These are phyloP conservation scores for Verticillium tricorpus DNA, from an alignment of 2,329 filamentous ascomycete genomes.

Conservation along the genomic window DNA sequence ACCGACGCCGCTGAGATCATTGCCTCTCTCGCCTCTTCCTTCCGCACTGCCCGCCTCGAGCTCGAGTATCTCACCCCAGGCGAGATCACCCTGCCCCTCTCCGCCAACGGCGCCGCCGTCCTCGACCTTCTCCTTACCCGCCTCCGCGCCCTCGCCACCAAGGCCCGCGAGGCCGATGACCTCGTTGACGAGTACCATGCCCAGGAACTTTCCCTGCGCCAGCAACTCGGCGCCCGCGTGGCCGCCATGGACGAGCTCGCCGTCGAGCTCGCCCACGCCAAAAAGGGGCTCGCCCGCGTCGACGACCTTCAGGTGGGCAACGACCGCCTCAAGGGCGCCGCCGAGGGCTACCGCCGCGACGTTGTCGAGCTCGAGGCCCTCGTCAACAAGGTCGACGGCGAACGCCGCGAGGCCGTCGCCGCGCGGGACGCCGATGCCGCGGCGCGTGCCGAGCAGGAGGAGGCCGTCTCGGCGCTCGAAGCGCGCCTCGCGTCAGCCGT, in stretches of 20 bases:
- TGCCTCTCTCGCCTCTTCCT: slow-evolving; percentile 38
- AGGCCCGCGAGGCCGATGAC: slow-evolving; percentile 44
- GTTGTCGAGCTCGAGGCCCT: slow-evolving; percentile 48
- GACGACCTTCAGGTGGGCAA: slow-evolving; percentile 47
- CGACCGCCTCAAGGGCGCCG: slow-evolving; percentile 44
- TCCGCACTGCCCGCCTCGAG: slow-evolving; percentile 55
- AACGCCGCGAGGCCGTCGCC: slow-evolving; percentile 24
- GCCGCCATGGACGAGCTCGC: slow-evolving; percentile 44
- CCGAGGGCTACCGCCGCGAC: slow-evolving; percentile 49
- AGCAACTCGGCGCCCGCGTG: slow-evolving; percentile 51
- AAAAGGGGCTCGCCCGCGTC: slow-evolving; percentile 28
- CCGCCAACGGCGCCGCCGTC: slow-evolving; percentile 48
- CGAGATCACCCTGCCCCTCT: slow-evolving; percentile 49
- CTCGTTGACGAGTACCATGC: slow-evolving; percentile 56
- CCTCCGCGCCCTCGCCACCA: slow-evolving; percentile 44
- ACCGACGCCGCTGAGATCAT: slow-evolving; percentile 44
- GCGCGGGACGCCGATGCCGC: slow-evolving; percentile 14
- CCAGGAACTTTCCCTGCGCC: slow-evolving; percentile 49
- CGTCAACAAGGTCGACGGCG: slow-evolving; percentile 42
- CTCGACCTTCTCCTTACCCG: slow-evolving; percentile 49
- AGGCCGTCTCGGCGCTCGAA: slow-evolving; percentile 37
- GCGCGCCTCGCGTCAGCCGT: slow-evolving; percentile 35
- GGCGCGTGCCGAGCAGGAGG: slow-evolving; percentile 29
- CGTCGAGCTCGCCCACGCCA: slow-evolving; percentile 32
- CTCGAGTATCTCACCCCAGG: slow-evolving; percentile 59